phyloP scores from a whole-genome alignment of 2,329 filamentous ascomycete species.

The Xylaria sp. region DNA sequence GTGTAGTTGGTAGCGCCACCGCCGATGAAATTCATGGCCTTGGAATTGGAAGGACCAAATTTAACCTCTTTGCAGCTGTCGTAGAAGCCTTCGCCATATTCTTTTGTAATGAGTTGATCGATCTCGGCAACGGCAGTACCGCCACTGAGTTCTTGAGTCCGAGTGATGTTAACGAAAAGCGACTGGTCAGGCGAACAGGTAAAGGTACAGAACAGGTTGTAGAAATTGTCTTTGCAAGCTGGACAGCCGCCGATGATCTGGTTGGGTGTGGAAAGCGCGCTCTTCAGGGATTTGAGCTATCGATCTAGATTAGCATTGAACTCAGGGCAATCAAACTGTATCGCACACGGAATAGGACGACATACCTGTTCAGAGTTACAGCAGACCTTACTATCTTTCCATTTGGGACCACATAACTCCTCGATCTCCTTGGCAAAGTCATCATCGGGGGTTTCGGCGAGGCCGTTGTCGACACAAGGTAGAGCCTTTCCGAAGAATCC shows the following conservation, averaged over 20 bases:
- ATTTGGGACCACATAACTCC: slow-evolving; percentile 86
- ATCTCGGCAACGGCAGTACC: slow-evolving; percentile 81
- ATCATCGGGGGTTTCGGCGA: slow-evolving; percentile 78
- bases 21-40: slow-evolving; percentile 95
- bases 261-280: slow-evolving; percentile 86
- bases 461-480: slow-evolving; percentile 91
- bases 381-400: slow-evolving; percentile 85
- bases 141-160: slow-evolving; percentile 70
- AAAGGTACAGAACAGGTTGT: slow-evolving; percentile 97
- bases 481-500: slow-evolving; percentile 89
- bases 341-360: neutral
- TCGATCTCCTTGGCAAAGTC: slow-evolving; percentile 81
- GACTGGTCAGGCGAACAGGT: slow-evolving; percentile 98
- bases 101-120: slow-evolving; percentile 86
- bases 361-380: slow-evolving; percentile 81
- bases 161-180: slow-evolving; percentile 91
- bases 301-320: slow-evolving; percentile 33
- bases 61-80: slow-evolving; percentile 99
- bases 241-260: slow-evolving; percentile 93
- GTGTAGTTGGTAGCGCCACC: slow-evolving; percentile 92
- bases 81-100: slow-evolving; percentile 89
- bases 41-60: slow-evolving; percentile 92
- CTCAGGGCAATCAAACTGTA: neutral
- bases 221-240: slow-evolving; percentile 98
- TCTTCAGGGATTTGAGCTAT: slow-evolving; percentile 81